These are phyloP conservation scores for Linum trigynum DNA, from an alignment of 345 rosid species.

Conservation along the genomic window DNA sequence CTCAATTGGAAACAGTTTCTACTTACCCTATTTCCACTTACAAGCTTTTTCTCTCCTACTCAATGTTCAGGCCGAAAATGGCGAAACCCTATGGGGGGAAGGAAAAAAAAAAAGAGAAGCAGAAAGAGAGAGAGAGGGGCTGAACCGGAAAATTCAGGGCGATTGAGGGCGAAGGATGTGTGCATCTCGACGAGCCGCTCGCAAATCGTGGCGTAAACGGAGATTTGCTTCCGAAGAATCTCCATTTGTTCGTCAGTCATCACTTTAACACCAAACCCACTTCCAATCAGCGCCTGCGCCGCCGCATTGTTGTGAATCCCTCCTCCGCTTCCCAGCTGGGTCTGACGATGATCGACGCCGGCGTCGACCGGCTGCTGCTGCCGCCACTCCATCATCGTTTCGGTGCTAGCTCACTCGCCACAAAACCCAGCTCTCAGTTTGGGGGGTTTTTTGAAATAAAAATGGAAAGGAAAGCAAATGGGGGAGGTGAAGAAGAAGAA, in stretches of 20 bases:
- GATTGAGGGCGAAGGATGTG: constrained; percentile 9
- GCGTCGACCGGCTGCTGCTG: neutral
- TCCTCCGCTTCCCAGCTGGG: neutral
- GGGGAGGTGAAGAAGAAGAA: neutral
- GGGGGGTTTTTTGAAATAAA: neutral
- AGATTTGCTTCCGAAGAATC: constrained; percentile 56
- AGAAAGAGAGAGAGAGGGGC: neutral
- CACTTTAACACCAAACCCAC: constrained; percentile 22
- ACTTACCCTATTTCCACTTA: neutral
- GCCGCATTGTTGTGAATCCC: neutral
- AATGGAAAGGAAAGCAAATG: neutral
- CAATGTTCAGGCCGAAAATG: neutral
- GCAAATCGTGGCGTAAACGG: constrained; percentile 41
- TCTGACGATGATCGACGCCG: too few species aligned
- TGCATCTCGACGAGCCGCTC: constrained; percentile 56
- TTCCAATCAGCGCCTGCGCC: neutral
- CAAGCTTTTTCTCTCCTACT: neutral
- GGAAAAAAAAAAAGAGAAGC: neutral
- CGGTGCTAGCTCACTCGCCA: neutral
- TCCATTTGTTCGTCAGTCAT: constrained; percentile 84
- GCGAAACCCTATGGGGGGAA: neutral
- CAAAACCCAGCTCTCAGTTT: neutral
- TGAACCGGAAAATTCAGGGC: neutral
- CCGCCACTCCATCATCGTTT: neutral
- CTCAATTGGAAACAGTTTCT: neutral